Evolutionary conservation across 257 asterid species (phyloP).

Genomic region (Cruciata laevipes): DNA sequence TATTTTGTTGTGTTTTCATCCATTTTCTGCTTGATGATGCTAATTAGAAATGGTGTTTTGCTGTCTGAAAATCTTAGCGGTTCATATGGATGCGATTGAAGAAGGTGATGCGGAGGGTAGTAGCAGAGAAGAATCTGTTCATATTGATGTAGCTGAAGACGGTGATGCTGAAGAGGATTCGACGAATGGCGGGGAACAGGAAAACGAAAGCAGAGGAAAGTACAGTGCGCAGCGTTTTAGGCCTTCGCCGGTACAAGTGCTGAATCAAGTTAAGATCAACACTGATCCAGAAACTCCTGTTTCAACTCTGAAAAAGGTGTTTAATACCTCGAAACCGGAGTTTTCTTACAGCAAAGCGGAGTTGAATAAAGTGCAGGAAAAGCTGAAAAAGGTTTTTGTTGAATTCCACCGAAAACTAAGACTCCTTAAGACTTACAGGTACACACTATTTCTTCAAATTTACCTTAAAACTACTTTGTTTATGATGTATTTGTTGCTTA

Average conservation of each 20-base stretch:
- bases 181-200: constrained; percentile 1
- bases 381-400: constrained; percentile 48
- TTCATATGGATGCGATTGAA: constrained; percentile 34
- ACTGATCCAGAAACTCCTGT: constrained; percentile 59
- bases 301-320: constrained; percentile 47
- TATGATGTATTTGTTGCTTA: neutral
- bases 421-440: constrained; percentile 66
- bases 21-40: too few species aligned
- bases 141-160: constrained; percentile 51
- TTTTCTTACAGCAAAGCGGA: constrained; percentile 54
- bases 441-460: neutral
- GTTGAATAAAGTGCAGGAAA: constrained; percentile 55
- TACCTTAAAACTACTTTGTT: neutral
- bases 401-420: constrained; percentile 56
- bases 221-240: constrained; percentile 6
- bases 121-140: constrained; percentile 24
- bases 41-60: too few species aligned
- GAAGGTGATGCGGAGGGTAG: too few species aligned
- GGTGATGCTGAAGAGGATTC: constrained; percentile 27
- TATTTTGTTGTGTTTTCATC: too few species aligned
- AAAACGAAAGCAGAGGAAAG: neutral
- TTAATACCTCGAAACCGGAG: constrained; percentile 34
- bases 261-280: constrained; percentile 61
- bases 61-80: neutral
- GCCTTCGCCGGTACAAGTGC: constrained; percentile 45